Conservation (phyloP, 2,329 filamentous ascomycete genomes). For the Huntiella savannae region DNA sequence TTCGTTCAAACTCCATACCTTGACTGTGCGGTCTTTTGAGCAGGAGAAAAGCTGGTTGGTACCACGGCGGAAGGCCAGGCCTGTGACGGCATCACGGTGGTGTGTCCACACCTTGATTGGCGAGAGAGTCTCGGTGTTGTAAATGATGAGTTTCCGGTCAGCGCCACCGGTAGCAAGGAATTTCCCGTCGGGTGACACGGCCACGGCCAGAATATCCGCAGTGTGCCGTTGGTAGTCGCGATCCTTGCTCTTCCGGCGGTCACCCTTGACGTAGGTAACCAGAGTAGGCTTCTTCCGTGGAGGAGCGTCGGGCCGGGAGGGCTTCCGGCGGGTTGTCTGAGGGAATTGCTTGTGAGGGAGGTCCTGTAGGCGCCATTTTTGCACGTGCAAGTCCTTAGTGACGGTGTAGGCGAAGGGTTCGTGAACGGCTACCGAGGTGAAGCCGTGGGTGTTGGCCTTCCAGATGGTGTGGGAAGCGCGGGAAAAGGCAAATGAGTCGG, state of each 20-base stretch:
- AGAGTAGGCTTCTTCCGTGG: constrained; percentile 43
- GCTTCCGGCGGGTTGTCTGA: constrained; percentile 38
- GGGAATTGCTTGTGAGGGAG: constrained; percentile 40
- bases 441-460: constrained; percentile 55
- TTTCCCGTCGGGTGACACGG: constrained; percentile 73
- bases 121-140: constrained; percentile 62
- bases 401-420: constrained; percentile 73
- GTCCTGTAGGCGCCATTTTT: constrained; percentile 75
- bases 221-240: constrained; percentile 58
- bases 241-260: constrained; percentile 40
- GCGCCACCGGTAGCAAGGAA: constrained; percentile 79
- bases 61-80: constrained; percentile 66
- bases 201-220: constrained; percentile 61
- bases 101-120: constrained; percentile 75
- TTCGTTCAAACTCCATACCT: constrained; percentile 85
- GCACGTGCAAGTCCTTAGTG: constrained; percentile 64
- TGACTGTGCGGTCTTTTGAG: constrained; percentile 81
- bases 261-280: constrained; percentile 43
- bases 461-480: constrained; percentile 52
- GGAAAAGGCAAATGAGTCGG: constrained; percentile 50
- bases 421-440: constrained; percentile 64
- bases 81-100: constrained; percentile 73
- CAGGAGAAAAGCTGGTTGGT: constrained; percentile 87
- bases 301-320: constrained; percentile 36
- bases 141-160: constrained; percentile 71